Percentiles rank a stretch among this genome's conserved stretches.
phyloP scores from a whole-genome alignment of 2,329 filamentous ascomycete genomes.

The Aureobasidium sp. region DNA sequence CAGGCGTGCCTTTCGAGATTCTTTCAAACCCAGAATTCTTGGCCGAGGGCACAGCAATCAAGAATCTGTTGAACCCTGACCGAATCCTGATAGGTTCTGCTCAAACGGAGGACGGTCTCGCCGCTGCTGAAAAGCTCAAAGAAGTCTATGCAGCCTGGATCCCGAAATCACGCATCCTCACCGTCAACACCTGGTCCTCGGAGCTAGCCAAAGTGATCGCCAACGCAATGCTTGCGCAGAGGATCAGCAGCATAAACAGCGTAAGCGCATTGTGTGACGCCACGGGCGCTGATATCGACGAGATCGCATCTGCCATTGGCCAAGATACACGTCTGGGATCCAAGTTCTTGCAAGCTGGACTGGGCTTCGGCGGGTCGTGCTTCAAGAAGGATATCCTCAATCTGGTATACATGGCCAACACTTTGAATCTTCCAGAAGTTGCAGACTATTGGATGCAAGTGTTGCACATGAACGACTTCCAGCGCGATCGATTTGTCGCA shows the following conservation, averaged over 20 bases:
- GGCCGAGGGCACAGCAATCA: conserved; percentile 79
- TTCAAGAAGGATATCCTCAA: conserved; percentile 85
- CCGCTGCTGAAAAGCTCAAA: conserved; percentile 70
- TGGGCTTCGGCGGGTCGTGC: conserved; percentile 84
- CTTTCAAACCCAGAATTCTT: conserved; percentile 87
- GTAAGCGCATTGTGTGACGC: conserved; percentile 83
- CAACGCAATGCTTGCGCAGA: conserved; percentile 83
- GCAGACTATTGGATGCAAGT: conserved; percentile 81
- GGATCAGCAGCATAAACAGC: conserved; percentile 84
- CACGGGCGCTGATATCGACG: conserved; percentile 78
- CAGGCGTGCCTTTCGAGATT: conserved; percentile 73
- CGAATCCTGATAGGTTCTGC: conserved; percentile 79
- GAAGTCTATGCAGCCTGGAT: conserved; percentile 79
- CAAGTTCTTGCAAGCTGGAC: conserved; percentile 77
- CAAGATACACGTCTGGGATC: conserved; percentile 74
- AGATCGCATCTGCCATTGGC: conserved; percentile 74
- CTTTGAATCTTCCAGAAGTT: conserved; percentile 74
- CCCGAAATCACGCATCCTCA: conserved; percentile 70
- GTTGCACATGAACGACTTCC: conserved; percentile 80
- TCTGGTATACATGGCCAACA: conserved; percentile 77
- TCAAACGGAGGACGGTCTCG: conserved; percentile 63
- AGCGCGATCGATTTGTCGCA: conserved; percentile 72
- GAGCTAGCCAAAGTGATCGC: conserved; percentile 83
- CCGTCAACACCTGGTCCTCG: conserved; percentile 79
- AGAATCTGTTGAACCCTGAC: conserved; percentile 75